Base-by-base conservation (phyloP, 2,329 filamentous ascomycete genomes). In the Diplocarpon mali region DNA sequence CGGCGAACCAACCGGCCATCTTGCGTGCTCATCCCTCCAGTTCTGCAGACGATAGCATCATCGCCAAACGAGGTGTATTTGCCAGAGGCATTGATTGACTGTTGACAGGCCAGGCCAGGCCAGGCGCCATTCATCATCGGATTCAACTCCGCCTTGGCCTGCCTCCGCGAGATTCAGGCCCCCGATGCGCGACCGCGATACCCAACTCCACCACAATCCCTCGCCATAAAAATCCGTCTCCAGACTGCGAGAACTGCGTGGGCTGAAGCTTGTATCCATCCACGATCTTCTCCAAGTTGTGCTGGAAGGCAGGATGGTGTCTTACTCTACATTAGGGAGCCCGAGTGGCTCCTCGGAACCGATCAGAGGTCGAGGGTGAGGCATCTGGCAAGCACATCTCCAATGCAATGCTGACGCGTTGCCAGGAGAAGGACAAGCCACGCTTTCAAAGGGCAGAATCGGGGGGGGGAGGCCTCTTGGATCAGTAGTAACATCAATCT, bases 401-500 rank as follows among this genome's bases (percentile, higher is more conserved):
- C 10, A 24, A n/a, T n/a, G 34, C 5, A 20, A 36, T 29, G 17
- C 20, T 44, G 42, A 44, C 32, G 17, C 15, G 13, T 14, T 29
- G 9, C 15, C 45, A 61, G 58, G 24, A 53, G 56, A 14, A 45
- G 55, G 16, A 52, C 54, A 8, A 57, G 50, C 30, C 48, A 55
- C 24, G 50, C 73, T 52, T 80, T 82, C 57, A 88, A 88, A 67
- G 78, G 84, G 64, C 75, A 72, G 45, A 83, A 83, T 35, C 55
- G 59, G 65, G 57, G 65, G 48, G 89, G 92, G 44, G 77, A 89
- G 60, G 92, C 92, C 56, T 84, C 85, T 56, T 94, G 85, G 78
- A 65, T 83, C 43, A 95, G 88, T 68, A 95, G 89, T 62, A 83
- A 92, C 54, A 83, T 96, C 67, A 98, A 98, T 64, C 72, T 98